A percentile compares a stretch with the other conserved stretches of the same genome.
Conservation (phyloP, 768 basidiomycete species). For the Panus rudis region DNA sequence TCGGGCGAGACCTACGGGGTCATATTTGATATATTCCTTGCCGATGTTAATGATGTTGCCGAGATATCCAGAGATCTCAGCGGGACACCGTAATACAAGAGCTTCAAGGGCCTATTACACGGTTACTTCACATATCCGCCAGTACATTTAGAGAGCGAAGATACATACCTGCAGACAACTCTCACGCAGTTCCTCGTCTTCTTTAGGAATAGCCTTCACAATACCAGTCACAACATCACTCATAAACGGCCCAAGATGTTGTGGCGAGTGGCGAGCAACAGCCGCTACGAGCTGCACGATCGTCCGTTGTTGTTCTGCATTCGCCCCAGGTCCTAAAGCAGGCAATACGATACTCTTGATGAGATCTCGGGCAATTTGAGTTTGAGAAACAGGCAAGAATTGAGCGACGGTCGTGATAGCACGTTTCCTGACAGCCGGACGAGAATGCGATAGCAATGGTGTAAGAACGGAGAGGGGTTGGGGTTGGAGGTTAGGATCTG, state of each 20-base stretch:
- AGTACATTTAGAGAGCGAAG: not conserved
- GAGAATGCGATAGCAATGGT: conserved; percentile 64
- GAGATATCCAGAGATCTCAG: conserved; percentile 72
- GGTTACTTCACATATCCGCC: not conserved
- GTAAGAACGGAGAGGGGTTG: conserved; percentile 62
- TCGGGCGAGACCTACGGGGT: conserved; percentile 58
- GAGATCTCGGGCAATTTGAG: conserved; percentile 54
- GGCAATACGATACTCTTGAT: conserved; percentile 54
- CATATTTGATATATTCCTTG: conserved; percentile 79
- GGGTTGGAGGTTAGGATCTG: conserved; percentile 43
- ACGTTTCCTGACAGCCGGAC: conserved; percentile 88
- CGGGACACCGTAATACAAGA: conserved; percentile 74
- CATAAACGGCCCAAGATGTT: conserved; percentile 55
- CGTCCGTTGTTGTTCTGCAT: conserved; percentile 66
- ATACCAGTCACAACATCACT: conserved; percentile 63
- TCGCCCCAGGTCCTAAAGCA: conserved; percentile 43
- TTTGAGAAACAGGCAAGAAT: conserved; percentile 68
- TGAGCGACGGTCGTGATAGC: conserved; percentile 83
- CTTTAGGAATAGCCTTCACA: conserved; percentile 57
- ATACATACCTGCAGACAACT: conserved; percentile 62
- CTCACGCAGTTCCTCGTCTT: conserved; percentile 83
- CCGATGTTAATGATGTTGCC: conserved; percentile 62
- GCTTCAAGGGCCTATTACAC: conserved; percentile 70
- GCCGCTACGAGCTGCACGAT: conserved; percentile 76
- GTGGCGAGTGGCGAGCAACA: conserved; percentile 67